Conservation (phyloP, 2,329 filamentous ascomycete genomes). For the Trichophyton benhamiae region DNA sequence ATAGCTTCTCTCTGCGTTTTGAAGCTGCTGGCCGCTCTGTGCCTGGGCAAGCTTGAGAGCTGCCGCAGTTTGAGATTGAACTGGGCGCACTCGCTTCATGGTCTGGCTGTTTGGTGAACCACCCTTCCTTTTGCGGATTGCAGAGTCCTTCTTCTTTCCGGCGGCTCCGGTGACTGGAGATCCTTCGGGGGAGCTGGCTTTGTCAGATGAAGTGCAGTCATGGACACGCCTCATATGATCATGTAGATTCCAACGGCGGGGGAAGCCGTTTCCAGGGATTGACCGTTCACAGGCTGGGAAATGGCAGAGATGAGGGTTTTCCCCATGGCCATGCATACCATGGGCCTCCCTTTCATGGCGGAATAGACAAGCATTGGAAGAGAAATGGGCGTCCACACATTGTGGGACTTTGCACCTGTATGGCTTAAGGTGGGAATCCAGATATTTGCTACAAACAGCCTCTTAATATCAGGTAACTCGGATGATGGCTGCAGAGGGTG, state of each 20-base stretch:
- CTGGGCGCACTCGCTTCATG: constrained; percentile 33
- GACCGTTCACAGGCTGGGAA: constrained; percentile 81
- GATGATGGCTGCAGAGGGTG: background rate
- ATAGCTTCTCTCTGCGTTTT: constrained; percentile 32
- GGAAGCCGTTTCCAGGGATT: constrained; percentile 73
- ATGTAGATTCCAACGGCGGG: constrained; percentile 85
- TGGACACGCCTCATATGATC: constrained; percentile 98
- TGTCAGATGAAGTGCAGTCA: constrained; percentile 40
- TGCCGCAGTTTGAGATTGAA: constrained; percentile 26
- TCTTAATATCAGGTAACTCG: constrained; percentile 13
- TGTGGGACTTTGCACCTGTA: constrained; percentile 82
- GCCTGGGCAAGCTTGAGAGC: constrained; percentile 24
- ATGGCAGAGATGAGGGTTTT: constrained; percentile 81
- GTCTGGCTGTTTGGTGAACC: constrained; percentile 26
- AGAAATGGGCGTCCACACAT: constrained; percentile 80
- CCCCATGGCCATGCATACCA: constrained; percentile 86
- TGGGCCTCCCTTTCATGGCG: constrained; percentile 93
- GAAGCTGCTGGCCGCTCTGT: constrained; percentile 29
- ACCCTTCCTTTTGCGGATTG: constrained; percentile 28
- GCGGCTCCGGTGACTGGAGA: constrained; percentile 21
- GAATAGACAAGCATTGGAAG: constrained; percentile 85
- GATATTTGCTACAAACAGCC: constrained; percentile 62
- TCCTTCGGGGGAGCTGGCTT: constrained; percentile 31
- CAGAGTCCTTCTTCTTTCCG: constrained; percentile 27
- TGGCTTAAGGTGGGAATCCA: constrained; percentile 92